Conservation (phyloP, 352 stramenopile genomes). For the Phytophthora cactorum region DNA sequence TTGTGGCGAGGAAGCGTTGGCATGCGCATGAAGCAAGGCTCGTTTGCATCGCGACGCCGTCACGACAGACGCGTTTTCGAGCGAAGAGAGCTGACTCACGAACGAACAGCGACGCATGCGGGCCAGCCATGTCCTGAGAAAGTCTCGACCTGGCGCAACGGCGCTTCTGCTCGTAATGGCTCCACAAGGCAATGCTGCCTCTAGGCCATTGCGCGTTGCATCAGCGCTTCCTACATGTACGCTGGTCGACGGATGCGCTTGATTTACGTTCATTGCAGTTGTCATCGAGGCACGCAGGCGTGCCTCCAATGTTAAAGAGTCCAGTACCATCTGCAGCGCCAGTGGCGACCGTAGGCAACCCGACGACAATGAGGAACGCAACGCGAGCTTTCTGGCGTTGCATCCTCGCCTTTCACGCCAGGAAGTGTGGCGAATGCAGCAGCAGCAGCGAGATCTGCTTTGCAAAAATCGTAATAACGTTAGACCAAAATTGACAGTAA, state of each 20-base stretch:
- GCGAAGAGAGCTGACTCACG: conserved; percentile 16
- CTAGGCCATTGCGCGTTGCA: conserved; percentile 7
- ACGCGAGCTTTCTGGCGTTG: conserved; percentile 9
- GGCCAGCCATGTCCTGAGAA: conserved; percentile 19
- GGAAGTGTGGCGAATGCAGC: conserved; percentile 31
- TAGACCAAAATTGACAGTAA: not conserved
- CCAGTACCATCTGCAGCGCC: conserved; percentile 23
- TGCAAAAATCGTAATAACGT: conserved; percentile 1
- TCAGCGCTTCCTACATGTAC: too few species aligned
- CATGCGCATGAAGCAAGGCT: conserved; percentile 4
- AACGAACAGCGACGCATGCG: conserved; percentile 16
- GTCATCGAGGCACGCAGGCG: conserved; percentile 7
- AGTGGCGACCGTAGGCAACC: conserved; percentile 10
- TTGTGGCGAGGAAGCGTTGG: conserved; percentile 8
- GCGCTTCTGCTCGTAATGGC: conserved; percentile 24
- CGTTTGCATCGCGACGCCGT: conserved; percentile 20
- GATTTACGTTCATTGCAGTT: not conserved
- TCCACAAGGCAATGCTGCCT: conserved; percentile 14
- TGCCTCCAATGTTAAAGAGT: not conserved
- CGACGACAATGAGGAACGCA: conserved; percentile 23
- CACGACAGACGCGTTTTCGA: conserved; percentile 9
- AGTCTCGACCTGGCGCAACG: conserved; percentile 9
- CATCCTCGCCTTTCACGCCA: conserved; percentile 14
- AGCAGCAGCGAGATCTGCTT: conserved; percentile 28
- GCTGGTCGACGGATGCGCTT: not conserved